These are phyloP conservation scores for grape (Vitis vinifera) DNA, from an alignment of 164 flowering plant species.

Conservation along the genomic window DNA sequence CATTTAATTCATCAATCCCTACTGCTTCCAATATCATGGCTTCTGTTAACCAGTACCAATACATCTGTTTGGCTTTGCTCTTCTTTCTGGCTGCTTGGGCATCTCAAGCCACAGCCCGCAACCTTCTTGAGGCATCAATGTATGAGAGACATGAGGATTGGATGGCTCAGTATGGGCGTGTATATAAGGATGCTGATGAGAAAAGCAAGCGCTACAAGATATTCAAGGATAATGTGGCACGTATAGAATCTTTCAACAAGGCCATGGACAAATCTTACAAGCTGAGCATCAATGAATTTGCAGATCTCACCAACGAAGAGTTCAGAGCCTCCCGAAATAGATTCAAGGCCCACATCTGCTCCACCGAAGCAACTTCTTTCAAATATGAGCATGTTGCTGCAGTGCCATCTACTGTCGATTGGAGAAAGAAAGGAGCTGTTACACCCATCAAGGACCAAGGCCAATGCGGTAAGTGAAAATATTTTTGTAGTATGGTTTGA, in stretches of 20 bases:
- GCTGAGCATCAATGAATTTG: constrained; percentile 33
- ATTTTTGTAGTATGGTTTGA: not conserved
- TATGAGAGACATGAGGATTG: constrained; percentile 22
- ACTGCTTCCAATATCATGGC: no score
- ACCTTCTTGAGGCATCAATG: constrained; percentile 9
- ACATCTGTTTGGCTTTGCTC: not conserved
- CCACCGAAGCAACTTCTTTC: constrained; percentile 7
- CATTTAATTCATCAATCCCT: no score
- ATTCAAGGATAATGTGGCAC: constrained; percentile 21
- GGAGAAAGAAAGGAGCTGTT: constrained; percentile 34
- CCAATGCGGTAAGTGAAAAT: constrained; percentile 24
- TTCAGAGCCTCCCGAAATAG: constrained; percentile 20
- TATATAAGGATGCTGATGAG: constrained; percentile 10
- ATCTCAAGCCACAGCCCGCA: constrained; percentile 6
- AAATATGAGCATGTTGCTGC: constrained; percentile 31
- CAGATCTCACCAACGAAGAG: constrained; percentile 40
- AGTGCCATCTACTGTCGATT: constrained; percentile 23
- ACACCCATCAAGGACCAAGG: constrained; percentile 37
- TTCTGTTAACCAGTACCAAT: not conserved
- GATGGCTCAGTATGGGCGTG: constrained; percentile 24
- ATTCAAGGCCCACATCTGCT: not conserved
- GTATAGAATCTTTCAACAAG: constrained; percentile 19
- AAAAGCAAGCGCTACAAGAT: constrained; percentile 14
- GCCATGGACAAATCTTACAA: constrained; percentile 11
- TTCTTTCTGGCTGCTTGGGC: constrained; percentile 5